Evolutionary conservation across 805 yeast genomes (phyloP), one percentile per base, ranked within the genome.

Genomic region (Yamadazyma akitaensis): DNA sequence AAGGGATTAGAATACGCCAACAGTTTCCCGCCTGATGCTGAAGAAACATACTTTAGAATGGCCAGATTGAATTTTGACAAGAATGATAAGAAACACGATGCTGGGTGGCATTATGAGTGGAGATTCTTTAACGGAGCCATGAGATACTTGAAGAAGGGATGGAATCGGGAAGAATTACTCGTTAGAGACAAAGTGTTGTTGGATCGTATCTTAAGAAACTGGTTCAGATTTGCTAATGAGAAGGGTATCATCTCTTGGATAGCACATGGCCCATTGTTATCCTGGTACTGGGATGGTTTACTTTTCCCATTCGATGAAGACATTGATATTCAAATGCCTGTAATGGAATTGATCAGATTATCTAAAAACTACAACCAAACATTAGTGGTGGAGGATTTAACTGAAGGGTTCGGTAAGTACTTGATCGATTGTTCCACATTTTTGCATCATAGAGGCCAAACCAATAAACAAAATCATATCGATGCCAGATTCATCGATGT

Each of bases 111-210:
- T 58, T 77, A 79, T 52, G 87, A 82, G 57, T 75, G 74, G 70
- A 62, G 85, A 44, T 82, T 82, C 51, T 82, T 79, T 65, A 75
- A 74, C 52, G 85, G 83, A 13, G 71, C 77, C 3, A 65, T 81
- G 53, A 80, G 76, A 49, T 70, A 70, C 45, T 53, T 77, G 34
- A 60, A 58, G 32, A 44, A 43, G 0, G 69, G 65, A 10, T 64
- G 68, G 68, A 57, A 58, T 17, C 49, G 51, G 36, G 61, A 55
- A 16, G 70, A 64, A 44, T 48, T 55, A 40, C 45, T 48, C 40
- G 48, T 53, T 9, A 43, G 63, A 34, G 55, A 59, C 19, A 53
- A 51, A 26, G 54, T 59, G 12, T 48, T 60, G 26, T 54, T 59
- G 33, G 63, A 60, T 31, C 49, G 63, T 17, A 43, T 62, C 10